Conservation (phyloP, 768 basidiomycete species). For the Rhodotorula kratochvilovae region DNA sequence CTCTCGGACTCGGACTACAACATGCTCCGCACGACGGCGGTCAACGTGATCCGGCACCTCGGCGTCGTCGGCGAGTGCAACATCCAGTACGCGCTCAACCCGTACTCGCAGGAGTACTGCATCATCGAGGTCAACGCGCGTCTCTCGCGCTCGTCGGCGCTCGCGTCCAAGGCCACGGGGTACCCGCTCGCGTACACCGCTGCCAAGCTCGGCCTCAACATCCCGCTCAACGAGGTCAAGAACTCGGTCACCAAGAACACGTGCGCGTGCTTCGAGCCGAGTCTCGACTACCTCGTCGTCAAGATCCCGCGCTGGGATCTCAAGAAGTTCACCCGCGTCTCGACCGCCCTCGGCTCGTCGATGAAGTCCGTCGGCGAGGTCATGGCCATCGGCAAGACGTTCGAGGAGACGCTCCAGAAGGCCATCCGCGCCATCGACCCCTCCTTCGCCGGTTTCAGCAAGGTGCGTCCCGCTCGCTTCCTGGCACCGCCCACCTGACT, state of each 20-base stretch:
- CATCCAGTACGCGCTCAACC: conserved; percentile 97
- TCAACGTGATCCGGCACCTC: conserved; percentile 97
- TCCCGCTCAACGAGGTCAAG: conserved; percentile 95
- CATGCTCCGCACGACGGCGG: conserved; percentile 95
- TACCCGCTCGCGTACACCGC: conserved; percentile 98
- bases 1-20: conserved; percentile 99
- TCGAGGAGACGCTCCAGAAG: conserved; percentile 98
- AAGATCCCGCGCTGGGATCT: conserved; percentile 99
- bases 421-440: conserved; percentile 96
- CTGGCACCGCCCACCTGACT: background rate
- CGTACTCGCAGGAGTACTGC: conserved; percentile 90
- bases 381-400: conserved; percentile 97
- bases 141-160: conserved; percentile 91
- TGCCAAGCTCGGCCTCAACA: conserved; percentile 92
- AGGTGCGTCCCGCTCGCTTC: conserved; percentile 52
- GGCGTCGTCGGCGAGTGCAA: conserved; percentile 98
- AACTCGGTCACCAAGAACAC: conserved; percentile 97
- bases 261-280: conserved; percentile 95
- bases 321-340: conserved; percentile 95
- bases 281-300: conserved; percentile 92
- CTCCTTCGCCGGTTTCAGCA: conserved; percentile 84
- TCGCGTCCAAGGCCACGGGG: conserved; percentile 96
- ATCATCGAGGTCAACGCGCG: conserved; percentile 99
- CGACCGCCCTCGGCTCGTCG: conserved; percentile 79
- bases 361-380: conserved; percentile 99